Base-by-base conservation (phyloP, 164 flowering plant species). In the Stephania cephalantha region DNA sequence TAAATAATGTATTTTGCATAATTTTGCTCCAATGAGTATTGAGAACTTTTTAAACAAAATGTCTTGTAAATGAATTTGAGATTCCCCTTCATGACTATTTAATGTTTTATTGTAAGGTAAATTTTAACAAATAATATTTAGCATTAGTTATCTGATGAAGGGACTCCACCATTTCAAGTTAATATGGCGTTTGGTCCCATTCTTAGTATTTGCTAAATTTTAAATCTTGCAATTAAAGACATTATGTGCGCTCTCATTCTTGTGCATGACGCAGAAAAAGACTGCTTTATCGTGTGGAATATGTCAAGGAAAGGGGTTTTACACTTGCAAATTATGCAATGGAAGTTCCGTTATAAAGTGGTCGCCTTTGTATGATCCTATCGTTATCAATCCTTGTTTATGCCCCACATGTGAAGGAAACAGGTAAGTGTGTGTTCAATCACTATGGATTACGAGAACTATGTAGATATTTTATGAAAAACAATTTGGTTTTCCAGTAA, bases 391-490 rank as follows among this genome's bases (percentile, higher is more conserved):
- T 77, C 92, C 95, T 52, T 90, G 94, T 74, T 72, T 90, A 72
- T 92, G 97, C 83, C 94, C 95, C 67, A 92, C 97, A 53, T 90
- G 97, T 71, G 91, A 92, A 71, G 95, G 94, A 58, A 82, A 88
- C 84, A 85, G 87, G 93, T 88, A 35, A 55, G 84, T 69, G 6
- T 35, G 20, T 72, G 25, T 25, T 25, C 25, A 46, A 29, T 66
- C 48, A 68, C 31, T n/a, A 52, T 46, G 7, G 45, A 9, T 20
- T 55, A 29, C 22, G 10, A 4, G 12, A 25, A 25, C 25, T 22
- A 45, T 2, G 2, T n/a, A 9, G 30, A 13, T 44, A 3, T 22
- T 18, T 7, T 11, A 22, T 31, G 29, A 42, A 42, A 48, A 35
- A 35, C 42, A 35, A 35, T 35, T 35, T 35, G 42, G 42, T 35